phyloP scores from a whole-genome alignment of 2,329 filamentous ascomycete species.

The Diaporthe caulivora region DNA sequence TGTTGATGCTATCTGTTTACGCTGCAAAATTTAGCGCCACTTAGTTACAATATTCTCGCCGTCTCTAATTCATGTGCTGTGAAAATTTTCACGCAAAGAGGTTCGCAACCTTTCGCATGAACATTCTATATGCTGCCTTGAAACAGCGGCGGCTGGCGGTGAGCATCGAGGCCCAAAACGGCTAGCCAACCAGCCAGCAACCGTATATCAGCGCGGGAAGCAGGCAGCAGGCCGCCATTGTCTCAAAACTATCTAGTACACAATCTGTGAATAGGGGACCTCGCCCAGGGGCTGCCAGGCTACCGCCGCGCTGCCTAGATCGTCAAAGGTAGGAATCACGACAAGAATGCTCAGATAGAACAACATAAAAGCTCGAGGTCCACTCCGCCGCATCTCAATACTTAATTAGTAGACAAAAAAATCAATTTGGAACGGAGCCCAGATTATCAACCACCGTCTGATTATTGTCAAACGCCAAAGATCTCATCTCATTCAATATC shows the following conservation, averaged over 20 bases:
- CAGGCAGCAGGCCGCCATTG: background rate
- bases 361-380: background rate
- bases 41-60: background rate
- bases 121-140: background rate
- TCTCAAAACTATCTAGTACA: background rate
- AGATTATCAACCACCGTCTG: background rate
- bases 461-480: background rate
- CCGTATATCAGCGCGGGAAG: background rate
- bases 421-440: background rate
- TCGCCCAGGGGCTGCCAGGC: too few relatives aligned
- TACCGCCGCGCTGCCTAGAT: conserved; percentile 4
- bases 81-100: background rate
- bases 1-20: too few relatives aligned
- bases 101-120: background rate
- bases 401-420: background rate
- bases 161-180: background rate
- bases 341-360: background rate
- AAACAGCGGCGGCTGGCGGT: background rate
- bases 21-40: too few relatives aligned
- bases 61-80: background rate
- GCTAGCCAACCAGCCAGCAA: background rate
- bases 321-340: background rate
- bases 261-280: background rate
- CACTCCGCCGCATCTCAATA: background rate
- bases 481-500: background rate